A percentile compares a stretch with the other conserved stretches of the same genome.
phyloP scores from a whole-genome alignment of 345 rosid genomes.

The Lepidium aucheri region DNA sequence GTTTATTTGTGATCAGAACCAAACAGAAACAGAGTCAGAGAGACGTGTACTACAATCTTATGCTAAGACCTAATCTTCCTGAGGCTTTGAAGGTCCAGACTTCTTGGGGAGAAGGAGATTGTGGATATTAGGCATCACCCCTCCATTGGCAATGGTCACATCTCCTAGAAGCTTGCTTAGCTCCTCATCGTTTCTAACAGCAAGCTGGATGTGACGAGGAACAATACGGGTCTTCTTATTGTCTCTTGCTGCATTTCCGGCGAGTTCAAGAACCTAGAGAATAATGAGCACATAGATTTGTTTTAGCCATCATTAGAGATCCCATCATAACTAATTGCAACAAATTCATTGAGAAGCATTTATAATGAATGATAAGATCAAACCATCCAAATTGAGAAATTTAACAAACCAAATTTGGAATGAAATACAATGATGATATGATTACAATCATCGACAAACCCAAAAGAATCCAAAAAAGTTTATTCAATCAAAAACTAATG shows the following conservation, averaged over 20 bases:
- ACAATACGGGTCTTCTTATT: slow-evolving; percentile 89
- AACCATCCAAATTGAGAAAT: background rate
- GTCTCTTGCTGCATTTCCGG: slow-evolving; percentile 87
- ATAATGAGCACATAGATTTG: too few relatives aligned
- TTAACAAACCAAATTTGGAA: background rate
- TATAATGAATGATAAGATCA: background rate
- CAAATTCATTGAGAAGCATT: background rate
- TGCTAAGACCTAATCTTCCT: slow-evolving; percentile 33
- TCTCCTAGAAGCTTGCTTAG: slow-evolving; percentile 96
- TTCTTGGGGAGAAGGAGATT: slow-evolving; percentile 89
- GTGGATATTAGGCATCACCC: slow-evolving; percentile 97
- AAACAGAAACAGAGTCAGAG: slow-evolving; percentile 9
- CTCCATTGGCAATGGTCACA: slow-evolving; percentile 90
- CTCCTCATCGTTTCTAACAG: slow-evolving; percentile 89
- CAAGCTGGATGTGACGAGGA: slow-evolving; percentile 87
- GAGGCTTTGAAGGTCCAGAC: slow-evolving; percentile 58
- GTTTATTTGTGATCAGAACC: background rate
- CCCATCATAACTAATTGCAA: too few relatives aligned
- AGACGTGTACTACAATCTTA: background rate
- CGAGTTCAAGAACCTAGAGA: slow-evolving; percentile 71
- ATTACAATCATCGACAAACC: background rate
- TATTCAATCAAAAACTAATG: background rate
- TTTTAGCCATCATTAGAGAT: too few relatives aligned
- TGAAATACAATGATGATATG: too few relatives aligned
- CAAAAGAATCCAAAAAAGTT: background rate